These are phyloP conservation scores for Orychophragmus violaceus DNA, from an alignment of 345 rosid species.

Conservation along the genomic window DNA sequence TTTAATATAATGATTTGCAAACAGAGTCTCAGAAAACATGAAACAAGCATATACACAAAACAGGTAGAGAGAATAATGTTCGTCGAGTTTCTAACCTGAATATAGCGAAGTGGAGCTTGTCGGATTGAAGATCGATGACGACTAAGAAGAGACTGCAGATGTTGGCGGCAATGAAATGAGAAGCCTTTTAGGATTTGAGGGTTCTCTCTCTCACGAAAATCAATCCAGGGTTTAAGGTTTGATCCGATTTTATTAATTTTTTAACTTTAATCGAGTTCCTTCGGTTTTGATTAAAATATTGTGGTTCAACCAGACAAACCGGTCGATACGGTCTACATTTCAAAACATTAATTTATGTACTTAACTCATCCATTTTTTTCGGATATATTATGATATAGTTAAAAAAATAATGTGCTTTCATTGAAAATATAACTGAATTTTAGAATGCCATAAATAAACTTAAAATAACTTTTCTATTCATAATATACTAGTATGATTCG, in stretches of 20 bases:
- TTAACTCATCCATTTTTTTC: too few species aligned
- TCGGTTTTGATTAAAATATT: not conserved
- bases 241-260: not conserved
- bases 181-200: slow-evolving; percentile 7
- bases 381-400: too few species aligned
- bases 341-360: not conserved
- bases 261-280: too few species aligned
- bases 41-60: not conserved
- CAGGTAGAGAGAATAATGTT: not conserved
- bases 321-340: not conserved
- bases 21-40: too few species aligned
- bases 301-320: not conserved
- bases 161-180: slow-evolving; percentile 10
- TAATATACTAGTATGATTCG: too few species aligned
- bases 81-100: slow-evolving; percentile 6
- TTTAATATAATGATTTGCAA: too few species aligned
- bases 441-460: too few species aligned
- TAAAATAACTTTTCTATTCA: too few species aligned
- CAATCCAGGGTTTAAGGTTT: slow-evolving; percentile 8
- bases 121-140: slow-evolving; percentile 15
- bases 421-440: too few species aligned
- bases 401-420: too few species aligned
- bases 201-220: not conserved
- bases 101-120: not conserved
- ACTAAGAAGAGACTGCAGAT: not conserved